A percentile compares a stretch with the other conserved stretches of the same genome.
Evolutionary conservation across 148 eudicot species (phyloP).

Genomic region (Rhododendron ferrugineum): DNA sequence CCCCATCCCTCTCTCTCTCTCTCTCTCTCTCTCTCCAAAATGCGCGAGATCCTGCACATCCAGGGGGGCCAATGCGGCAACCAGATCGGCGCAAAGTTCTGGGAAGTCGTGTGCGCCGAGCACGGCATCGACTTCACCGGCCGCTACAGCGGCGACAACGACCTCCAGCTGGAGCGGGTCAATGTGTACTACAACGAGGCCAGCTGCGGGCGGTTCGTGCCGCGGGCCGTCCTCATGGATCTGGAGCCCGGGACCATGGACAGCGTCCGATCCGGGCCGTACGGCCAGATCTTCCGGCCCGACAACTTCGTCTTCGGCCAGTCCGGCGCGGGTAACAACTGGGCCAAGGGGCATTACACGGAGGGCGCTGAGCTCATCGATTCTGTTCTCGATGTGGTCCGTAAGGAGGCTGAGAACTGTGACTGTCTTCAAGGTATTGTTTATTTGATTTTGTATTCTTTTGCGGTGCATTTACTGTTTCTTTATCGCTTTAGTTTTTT

Average conservation of each 20-base stretch:
- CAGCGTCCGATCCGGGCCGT: not conserved
- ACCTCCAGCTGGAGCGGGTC: constrained; percentile 4
- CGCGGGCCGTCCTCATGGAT: constrained; percentile 2
- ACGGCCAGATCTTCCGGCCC: constrained; percentile 1
- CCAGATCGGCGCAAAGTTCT: constrained; percentile 18
- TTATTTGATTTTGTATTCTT: not conserved
- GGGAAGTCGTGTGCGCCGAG: constrained; percentile 17
- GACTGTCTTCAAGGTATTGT: not conserved
- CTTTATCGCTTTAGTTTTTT: not conserved
- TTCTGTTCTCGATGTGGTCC: not conserved
- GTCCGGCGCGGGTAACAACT: not conserved
- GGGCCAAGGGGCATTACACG: not conserved
- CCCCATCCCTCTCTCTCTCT: not conserved
- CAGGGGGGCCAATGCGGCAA: constrained; percentile 18
- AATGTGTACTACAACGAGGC: constrained; percentile 3
- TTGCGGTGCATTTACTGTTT: not conserved
- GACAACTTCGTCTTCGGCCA: constrained; percentile 1
- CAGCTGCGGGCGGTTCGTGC: constrained; percentile 1
- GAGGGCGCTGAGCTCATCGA: constrained; percentile 5
- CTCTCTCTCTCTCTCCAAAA: constrained; percentile 5
- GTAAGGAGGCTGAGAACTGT: not conserved
- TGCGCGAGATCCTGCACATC: constrained; percentile 7
- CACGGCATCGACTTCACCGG: constrained; percentile 9
- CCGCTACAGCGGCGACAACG: not conserved
- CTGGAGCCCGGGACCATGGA: not conserved